phyloP scores from a whole-genome alignment of 2,329 filamentous ascomycete genomes.

The Mycosphaerella sp. region DNA sequence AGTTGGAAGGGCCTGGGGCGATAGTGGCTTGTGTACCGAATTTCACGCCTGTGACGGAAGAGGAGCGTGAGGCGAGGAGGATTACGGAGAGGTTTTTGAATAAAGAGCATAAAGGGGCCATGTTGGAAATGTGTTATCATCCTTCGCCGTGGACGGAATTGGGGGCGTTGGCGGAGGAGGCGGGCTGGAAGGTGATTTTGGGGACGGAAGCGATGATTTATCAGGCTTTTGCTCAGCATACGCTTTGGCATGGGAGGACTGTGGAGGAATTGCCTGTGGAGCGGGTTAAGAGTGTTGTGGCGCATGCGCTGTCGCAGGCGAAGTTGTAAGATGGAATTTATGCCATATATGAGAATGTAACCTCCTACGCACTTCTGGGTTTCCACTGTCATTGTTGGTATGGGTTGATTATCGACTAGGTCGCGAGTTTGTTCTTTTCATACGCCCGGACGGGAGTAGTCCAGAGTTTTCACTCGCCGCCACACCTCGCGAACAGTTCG shows the following conservation, averaged over 20 bases:
- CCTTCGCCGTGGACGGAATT: conserved; percentile 63
- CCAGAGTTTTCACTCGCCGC: conserved; percentile 58
- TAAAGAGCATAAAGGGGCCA: conserved; percentile 55
- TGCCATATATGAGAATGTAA: not conserved
- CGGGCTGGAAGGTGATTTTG: conserved; percentile 66
- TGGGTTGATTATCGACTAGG: not conserved
- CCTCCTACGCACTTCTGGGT: too few species aligned
- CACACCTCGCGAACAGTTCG: conserved; percentile 66
- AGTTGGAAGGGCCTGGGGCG: conserved; percentile 55
- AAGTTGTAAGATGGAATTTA: conserved; percentile 9
- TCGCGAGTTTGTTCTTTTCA: conserved; percentile 3
- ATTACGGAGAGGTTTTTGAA: conserved; percentile 48
- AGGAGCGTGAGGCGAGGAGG: conserved; percentile 55
- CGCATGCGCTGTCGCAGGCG: conserved; percentile 27
- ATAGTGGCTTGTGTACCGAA: conserved; percentile 72
- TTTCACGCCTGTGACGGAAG: conserved; percentile 59
- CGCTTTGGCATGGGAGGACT: conserved; percentile 54
- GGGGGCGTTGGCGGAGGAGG: conserved; percentile 52
- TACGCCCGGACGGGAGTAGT: conserved; percentile 60
- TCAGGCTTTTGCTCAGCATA: conserved; percentile 61
- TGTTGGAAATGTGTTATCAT: conserved; percentile 81
- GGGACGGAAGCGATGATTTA: conserved; percentile 73
- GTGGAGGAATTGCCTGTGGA: conserved; percentile 53
- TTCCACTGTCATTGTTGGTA: too few species aligned
- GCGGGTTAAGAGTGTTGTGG: conserved; percentile 51